phyloP scores from a whole-genome alignment of 139 green algal species.

The Trebouxia sp. region DNA sequence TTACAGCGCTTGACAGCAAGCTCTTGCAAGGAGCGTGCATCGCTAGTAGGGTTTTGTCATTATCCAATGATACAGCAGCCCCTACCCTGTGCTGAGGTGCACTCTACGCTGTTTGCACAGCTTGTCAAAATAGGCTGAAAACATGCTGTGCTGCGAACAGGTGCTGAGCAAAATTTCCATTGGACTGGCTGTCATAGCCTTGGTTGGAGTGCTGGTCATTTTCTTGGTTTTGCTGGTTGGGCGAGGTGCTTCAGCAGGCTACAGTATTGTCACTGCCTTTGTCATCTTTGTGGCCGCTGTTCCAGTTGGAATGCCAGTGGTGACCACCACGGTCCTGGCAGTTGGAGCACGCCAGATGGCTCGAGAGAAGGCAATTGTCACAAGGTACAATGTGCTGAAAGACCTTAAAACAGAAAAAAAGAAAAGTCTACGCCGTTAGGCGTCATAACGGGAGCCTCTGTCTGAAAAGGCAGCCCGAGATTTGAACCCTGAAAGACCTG shows the following conservation, averaged over 20 bases:
- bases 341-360: constrained; percentile 44
- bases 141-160: background rate
- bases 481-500: too few relatives aligned
- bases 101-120: background rate
- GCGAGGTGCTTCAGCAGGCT: background rate
- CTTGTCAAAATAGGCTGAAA: background rate
- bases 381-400: too few relatives aligned
- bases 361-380: constrained; percentile 44
- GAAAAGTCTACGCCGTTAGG: too few relatives aligned
- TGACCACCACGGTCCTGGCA: constrained; percentile 39
- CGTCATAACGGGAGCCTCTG: too few relatives aligned
- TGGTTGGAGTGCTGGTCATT: constrained; percentile 34
- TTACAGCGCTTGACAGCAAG: too few relatives aligned
- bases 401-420: too few relatives aligned
- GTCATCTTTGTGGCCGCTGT: constrained; percentile 32
- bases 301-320: constrained; percentile 49
- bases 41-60: too few relatives aligned
- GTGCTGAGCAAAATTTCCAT: constrained; percentile 31
- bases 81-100: too few relatives aligned
- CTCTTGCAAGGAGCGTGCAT: too few relatives aligned
- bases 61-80: too few relatives aligned
- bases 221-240: constrained; percentile 32
- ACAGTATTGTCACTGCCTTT: constrained; percentile 34
- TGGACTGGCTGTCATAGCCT: constrained; percentile 24
- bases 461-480: too few relatives aligned